Evolutionary conservation across 257 asterid species (phyloP), one percentile per base, ranked within the genome.

Genomic region (Lycium ferocissimum): DNA sequence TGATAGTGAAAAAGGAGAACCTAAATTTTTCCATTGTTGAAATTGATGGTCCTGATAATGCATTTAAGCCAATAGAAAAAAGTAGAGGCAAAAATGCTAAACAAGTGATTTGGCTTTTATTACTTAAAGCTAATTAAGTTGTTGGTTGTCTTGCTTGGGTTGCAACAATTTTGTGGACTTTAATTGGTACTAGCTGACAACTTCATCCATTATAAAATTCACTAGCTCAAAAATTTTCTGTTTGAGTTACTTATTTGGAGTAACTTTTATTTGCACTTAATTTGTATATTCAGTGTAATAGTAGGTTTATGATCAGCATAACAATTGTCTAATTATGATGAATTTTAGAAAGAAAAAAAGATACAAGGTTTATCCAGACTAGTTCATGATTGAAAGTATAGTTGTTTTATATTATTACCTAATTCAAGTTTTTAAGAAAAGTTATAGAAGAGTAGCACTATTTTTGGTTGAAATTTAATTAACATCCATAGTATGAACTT

Each of bases 1-100:
- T 94, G 85, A 85, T 94, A 49, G 95, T 92, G 83, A 92, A 90
- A 86, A 92, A 91, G 95, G 93, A 91, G 90, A 92, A 85, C 88
- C 92, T 92, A 26, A 86, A 73, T 84, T 94, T 89, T 87, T 94
- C 97, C 87, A 88, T 94, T 37, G 92, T 92, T 5, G 95, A 93
- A 89, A 92, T 93, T 84, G 92, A 90, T 81, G 92, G 92, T 86
- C 93, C 96, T 6, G 95, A 92, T 87, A 91, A 89, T 53, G 97
- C 95, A 83, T 92, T 91, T 86, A 90, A 87, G 89, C 93, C 96
- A 20, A 88, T 90, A 35, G 94, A 91, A 45, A 92, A 91, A 87
- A 85, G 84, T 87, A 89, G 97, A 80, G 90, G 92, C 84, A 93
- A 88, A 80, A 94, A 90, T 81, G 94, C 94, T 83, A 90, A 87